These are phyloP conservation scores for Fistulinella staudtii DNA, from an alignment of 1,284 basidiomycete genomes.

Conservation along the genomic window DNA sequence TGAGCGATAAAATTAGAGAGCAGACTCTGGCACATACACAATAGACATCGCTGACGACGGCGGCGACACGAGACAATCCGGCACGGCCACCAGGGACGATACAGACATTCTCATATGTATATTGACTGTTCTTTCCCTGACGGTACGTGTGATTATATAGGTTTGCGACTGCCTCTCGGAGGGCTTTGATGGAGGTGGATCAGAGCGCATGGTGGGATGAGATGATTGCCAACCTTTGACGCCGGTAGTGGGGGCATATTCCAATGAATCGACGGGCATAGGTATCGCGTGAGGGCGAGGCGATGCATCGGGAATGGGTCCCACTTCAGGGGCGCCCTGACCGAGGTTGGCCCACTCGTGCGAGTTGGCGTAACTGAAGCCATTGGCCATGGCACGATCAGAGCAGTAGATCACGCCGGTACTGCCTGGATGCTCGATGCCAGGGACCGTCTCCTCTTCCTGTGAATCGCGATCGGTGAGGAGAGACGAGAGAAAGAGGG, in stretches of 20 bases:
- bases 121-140: slow-evolving; percentile 73
- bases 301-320: slow-evolving; percentile 73
- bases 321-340: slow-evolving; percentile 90
- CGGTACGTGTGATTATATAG: slow-evolving; percentile 89
- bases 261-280: slow-evolving; percentile 71
- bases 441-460: slow-evolving; percentile 82
- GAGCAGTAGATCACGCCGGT: slow-evolving; percentile 87
- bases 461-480: slow-evolving; percentile 23
- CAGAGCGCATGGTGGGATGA: not conserved
- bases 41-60: slow-evolving; percentile 84
- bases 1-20: slow-evolving; percentile 1
- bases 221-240: slow-evolving; percentile 61
- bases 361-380: slow-evolving; percentile 72
- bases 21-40: slow-evolving; percentile 42
- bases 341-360: slow-evolving; percentile 82
- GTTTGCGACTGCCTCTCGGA: slow-evolving; percentile 76
- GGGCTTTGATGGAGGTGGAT: slow-evolving; percentile 20
- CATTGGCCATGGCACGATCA: slow-evolving; percentile 85
- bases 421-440: slow-evolving; percentile 73
- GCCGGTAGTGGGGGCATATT: slow-evolving; percentile 92
- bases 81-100: slow-evolving; percentile 89
- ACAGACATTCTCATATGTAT: slow-evolving; percentile 88
- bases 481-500: not conserved
- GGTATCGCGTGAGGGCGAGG: slow-evolving; percentile 62
- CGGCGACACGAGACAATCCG: slow-evolving; percentile 86